Percentiles rank a stretch among this genome's conserved stretches.
phyloP scores from a whole-genome alignment of 176 grass and related monocot genomes.

The Alloteropsis semialata region DNA sequence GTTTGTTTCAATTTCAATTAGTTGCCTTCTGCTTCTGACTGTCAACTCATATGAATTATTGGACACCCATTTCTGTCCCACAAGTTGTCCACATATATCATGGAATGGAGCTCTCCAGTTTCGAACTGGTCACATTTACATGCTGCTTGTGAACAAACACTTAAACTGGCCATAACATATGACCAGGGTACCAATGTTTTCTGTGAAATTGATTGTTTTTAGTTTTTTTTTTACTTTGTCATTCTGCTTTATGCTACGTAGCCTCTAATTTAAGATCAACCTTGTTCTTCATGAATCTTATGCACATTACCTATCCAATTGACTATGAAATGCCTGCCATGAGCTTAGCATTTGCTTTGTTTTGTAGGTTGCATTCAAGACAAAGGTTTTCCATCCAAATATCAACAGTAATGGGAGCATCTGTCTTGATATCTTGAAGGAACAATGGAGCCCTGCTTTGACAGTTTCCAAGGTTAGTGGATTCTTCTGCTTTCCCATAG shows the following conservation, averaged over 20 bases:
- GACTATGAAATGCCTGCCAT: not conserved
- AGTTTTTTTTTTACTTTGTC: not conserved
- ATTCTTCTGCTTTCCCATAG: not conserved
- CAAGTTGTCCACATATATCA: not conserved
- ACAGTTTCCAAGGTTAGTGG: constrained; percentile 47
- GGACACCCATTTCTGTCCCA: not conserved
- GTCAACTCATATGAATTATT: not conserved
- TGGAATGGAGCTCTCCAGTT: not conserved
- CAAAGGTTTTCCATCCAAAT: constrained; percentile 57
- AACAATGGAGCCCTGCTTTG: constrained; percentile 63
- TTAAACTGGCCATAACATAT: not conserved
- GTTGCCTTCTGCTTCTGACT: not conserved
- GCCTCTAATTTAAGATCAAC: not conserved
- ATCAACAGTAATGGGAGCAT: constrained; percentile 64
- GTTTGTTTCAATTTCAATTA: not conserved
- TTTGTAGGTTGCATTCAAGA: constrained; percentile 53
- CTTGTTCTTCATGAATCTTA: not conserved
- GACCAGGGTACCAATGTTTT: not conserved
- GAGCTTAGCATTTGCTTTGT: not conserved
- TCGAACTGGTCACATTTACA: not conserved
- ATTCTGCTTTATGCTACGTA: not conserved
- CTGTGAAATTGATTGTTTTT: not conserved
- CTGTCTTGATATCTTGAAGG: constrained; percentile 66
- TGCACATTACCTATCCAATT: not conserved
- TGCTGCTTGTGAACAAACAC: not conserved